A percentile compares a stretch with the other conserved stretches of the same genome.
Evolutionary conservation across 371 early-diverging fungal genomes (phyloP).

Genomic region (Mortierella sp.): DNA sequence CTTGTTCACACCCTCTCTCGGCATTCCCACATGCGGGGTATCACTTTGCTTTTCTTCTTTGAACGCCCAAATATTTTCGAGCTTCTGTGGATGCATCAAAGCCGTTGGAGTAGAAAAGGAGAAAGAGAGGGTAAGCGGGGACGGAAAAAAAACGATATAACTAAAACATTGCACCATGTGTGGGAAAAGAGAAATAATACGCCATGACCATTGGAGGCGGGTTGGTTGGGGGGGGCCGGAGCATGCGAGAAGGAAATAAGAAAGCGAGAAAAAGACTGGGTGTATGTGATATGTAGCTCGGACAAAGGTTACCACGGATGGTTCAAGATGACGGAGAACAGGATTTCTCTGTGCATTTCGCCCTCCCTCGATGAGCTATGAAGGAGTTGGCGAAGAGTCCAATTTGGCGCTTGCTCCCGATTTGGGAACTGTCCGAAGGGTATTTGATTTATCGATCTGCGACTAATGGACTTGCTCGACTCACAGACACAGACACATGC

Average conservation of each 20-base stretch:
- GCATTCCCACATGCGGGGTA: constrained; percentile 6
- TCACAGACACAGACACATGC: neutral
- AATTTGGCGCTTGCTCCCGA: constrained; percentile 1
- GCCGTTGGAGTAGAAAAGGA: neutral
- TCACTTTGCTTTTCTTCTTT: neutral
- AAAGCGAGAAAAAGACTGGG: neutral
- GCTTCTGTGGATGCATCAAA: neutral
- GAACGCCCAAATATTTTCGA: neutral
- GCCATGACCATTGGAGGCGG: neutral
- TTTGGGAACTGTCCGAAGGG: constrained; percentile 16
- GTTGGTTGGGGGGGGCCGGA: neutral
- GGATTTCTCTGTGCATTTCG: too few species aligned
- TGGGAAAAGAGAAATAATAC: constrained; percentile 1
- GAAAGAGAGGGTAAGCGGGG: neutral
- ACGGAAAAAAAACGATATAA: neutral
- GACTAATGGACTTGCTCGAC: neutral
- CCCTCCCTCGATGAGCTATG: neutral
- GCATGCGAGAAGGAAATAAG: neutral
- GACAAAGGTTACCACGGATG: too few species aligned
- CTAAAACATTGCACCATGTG: too few species aligned
- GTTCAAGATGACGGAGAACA: too few species aligned
- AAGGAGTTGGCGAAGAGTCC: neutral
- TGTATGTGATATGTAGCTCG: too few species aligned
- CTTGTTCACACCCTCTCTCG: neutral
- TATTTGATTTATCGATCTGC: constrained; percentile 10